phyloP scores from a whole-genome alignment of 257 asterid species.

The Gentiana macrophylla region DNA sequence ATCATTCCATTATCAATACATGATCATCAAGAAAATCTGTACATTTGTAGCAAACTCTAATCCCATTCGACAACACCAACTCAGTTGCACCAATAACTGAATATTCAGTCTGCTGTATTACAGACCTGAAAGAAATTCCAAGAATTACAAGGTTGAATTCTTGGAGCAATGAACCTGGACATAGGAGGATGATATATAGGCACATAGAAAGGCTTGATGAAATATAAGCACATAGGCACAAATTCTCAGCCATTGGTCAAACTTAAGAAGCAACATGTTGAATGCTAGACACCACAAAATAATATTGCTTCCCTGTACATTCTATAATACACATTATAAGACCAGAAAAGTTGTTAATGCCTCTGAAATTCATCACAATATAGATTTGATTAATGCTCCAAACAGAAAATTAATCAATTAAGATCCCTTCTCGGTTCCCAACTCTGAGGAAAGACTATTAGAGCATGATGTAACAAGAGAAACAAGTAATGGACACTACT shows the following conservation, averaged over 20 bases:
- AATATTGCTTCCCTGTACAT: too few species aligned
- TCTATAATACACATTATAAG: too few species aligned
- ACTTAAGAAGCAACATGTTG: background rate
- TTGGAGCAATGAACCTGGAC: background rate
- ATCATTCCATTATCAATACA: constrained; percentile 26
- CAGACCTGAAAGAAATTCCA: constrained; percentile 36
- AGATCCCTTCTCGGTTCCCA: too few species aligned
- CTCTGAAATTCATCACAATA: too few species aligned
- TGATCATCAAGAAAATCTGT: constrained; percentile 91
- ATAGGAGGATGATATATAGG: background rate
- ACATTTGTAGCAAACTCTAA: constrained; percentile 91
- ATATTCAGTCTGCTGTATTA: constrained; percentile 58
- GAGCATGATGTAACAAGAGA: too few species aligned
- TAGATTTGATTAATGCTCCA: too few species aligned
- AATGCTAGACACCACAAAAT: background rate
- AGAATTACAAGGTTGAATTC: constrained; percentile 4
- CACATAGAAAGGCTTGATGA: too few species aligned
- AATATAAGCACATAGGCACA: background rate
- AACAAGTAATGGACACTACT: too few species aligned
- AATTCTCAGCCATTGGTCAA: background rate
- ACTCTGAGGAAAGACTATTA: too few species aligned
- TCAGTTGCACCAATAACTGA: constrained; percentile 61
- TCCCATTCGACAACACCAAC: constrained; percentile 79
- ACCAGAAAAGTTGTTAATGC: too few species aligned
- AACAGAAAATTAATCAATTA: too few species aligned